Evolutionary conservation across 2,329 filamentous ascomycete species (phyloP), one percentile per base, ranked within the genome.

Genomic region (Paraconiothyrium brasiliense): DNA sequence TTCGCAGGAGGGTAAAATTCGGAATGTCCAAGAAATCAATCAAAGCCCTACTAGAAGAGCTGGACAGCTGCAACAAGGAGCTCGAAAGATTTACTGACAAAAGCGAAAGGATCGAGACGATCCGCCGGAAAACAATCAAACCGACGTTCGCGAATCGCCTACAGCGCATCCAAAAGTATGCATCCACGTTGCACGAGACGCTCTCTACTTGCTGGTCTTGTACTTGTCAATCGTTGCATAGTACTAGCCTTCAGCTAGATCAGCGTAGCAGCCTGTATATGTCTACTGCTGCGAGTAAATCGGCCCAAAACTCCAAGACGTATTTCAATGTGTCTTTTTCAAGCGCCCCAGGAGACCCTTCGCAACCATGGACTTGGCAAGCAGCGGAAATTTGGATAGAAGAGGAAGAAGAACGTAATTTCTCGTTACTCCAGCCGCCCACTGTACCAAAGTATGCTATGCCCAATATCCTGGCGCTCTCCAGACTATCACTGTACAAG

Each of bases 51-150:
- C 62, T 79, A 4, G 75, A 77, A 55, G 72, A 79, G 60, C 62
- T 79, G 22, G 71, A 77, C 39, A 74, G 77, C 2, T 79, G 76
- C 67, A 78, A 78, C 54, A 77, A 76, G 39, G 75, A 78, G 54
- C 67, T 79, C 4, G 77, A 79, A 55, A 70, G 77, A 14, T 78
- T 78, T 43, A 78, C 76, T 0, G 73, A 78, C 34, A 73, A 74
- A 50, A 77, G 73, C 24, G 76, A 78, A 56, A 78, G 72, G 63
- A 71, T 79, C 4, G 76, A 79, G 41, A 75, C 72, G 0, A 72
- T 70, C 55, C 71, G 76, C 20, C 52, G 52, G 24, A 78, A 74
- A 57, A 60, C 68, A 5, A 69, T 68, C 3, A 78, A 78, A 55
- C 76, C 76, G 11, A 76, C 75, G 0, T 76, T 77, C 50, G 74